Evolutionary conservation across 257 asterid genomes (phyloP), one percentile per base, ranked within the genome.

Genomic region (Penstemon barbatus): DNA sequence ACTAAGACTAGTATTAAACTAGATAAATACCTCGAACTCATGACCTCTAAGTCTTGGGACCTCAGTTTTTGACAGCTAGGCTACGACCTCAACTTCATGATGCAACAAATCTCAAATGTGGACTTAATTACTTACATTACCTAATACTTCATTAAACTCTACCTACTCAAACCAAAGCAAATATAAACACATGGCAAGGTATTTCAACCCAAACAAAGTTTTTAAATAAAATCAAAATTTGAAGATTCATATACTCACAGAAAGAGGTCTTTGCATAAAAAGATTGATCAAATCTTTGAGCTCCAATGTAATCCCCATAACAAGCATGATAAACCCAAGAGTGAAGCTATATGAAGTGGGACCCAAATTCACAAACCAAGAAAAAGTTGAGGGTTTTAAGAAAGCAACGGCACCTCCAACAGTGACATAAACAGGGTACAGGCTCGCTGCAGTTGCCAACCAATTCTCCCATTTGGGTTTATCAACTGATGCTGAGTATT

Each of bases 271-370:
- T 63, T 81, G 86, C 82, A 78, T 65, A 80, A 90, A 83, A 64
- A 90, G 74, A 63, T 75, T 66, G 76, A 83, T 59, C 91, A 92
- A 79, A 61, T 92, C 96, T 61, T 84, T 83, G 65, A 92, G 76
- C 84, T 91, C 96, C 87, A 91, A 73, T 11, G 96, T 91, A 52
- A 91, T 78, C 58, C 97, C 97, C 97, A 91, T 91, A 7, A 86
- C 85, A 76, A 91, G 68, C 97, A 91, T 91, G 7, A 91, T 85
- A 48, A 91, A 80, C 76, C 96, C 96, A 44, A 89, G 94, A 33
- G 89, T 74, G n/a, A 85, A 76, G 75, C 89, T 91, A 53, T 91
- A 91, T 0, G 96, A 87, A 73, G 74, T 63, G 8, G 96, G 96
- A 13, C 83, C 95, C 74, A 75, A 55, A n/a, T 79, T 44, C 59